Evolutionary conservation across 2,329 filamentous ascomycete species (phyloP).

Genomic region (Alternaria novae-zelandiae): DNA sequence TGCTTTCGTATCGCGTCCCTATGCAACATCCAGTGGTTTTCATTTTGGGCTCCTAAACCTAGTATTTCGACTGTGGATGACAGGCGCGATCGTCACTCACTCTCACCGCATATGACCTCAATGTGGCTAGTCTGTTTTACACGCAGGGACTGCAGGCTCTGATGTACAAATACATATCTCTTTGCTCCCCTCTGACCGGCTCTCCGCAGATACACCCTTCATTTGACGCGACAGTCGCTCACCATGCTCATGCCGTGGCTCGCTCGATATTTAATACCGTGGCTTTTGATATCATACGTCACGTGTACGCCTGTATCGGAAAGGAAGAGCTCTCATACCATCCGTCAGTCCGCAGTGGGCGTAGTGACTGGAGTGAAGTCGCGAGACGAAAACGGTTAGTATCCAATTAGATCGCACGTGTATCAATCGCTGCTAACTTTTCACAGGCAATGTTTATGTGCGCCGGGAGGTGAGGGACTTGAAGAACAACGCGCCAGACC

Average conservation of each 20-base stretch:
- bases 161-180: not conserved
- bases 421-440: not conserved
- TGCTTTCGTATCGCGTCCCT: not conserved
- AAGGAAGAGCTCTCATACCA: not conserved
- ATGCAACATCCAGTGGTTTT: not conserved
- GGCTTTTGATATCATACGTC: conserved; percentile 8
- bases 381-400: conserved; percentile 26
- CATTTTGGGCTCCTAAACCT: not conserved
- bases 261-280: not conserved
- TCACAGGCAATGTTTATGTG: conserved; percentile 35
- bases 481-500: conserved; percentile 61
- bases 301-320: conserved; percentile 10
- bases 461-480: conserved; percentile 74
- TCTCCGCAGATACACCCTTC: not conserved
- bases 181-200: not conserved
- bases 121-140: not conserved
- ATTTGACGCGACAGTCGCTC: not conserved
- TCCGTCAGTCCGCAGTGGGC: conserved; percentile 9
- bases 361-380: conserved; percentile 28
- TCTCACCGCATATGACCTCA: not conserved
- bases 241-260: conserved; percentile 14
- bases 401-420: fast-evolving
- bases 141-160: not conserved
- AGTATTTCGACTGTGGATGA: not conserved
- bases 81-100: not conserved